Conservation (phyloP, 352 stramenopile genomes). For the Pythium sukuiense region DNA sequence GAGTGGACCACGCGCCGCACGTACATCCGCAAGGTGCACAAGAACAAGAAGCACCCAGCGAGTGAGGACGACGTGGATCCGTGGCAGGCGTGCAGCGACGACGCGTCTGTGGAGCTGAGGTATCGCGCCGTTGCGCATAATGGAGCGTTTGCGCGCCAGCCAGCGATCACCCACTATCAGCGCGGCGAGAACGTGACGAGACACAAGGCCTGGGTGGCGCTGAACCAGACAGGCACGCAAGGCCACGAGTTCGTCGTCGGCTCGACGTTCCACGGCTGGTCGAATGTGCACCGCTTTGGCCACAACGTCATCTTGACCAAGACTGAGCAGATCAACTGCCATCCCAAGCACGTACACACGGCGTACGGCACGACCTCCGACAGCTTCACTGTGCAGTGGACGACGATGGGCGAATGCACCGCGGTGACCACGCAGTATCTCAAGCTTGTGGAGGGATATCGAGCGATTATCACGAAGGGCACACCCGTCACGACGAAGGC, state of each 20-base stretch:
- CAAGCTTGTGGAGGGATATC: constrained; percentile 61
- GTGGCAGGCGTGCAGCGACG: constrained; percentile 73
- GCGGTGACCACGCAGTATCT: constrained; percentile 43
- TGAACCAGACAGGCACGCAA: constrained; percentile 26
- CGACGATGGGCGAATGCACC: constrained; percentile 60
- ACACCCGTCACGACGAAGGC: constrained; percentile 45
- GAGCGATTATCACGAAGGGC: constrained; percentile 38
- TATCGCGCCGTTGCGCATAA: constrained; percentile 43
- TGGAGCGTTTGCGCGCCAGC: constrained; percentile 37
- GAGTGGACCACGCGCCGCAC: constrained; percentile 75
- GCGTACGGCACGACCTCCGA: constrained; percentile 58
- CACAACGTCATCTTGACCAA: constrained; percentile 45
- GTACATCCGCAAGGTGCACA: constrained; percentile 67
- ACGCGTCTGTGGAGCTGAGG: constrained; percentile 55
- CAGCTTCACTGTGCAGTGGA: constrained; percentile 80
- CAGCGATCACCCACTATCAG: constrained; percentile 57
- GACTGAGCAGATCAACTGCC: constrained; percentile 50
- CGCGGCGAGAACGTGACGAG: constrained; percentile 57
- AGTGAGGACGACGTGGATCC: constrained; percentile 38
- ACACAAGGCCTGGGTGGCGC: constrained; percentile 63
- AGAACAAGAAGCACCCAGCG: constrained; percentile 35
- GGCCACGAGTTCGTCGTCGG: constrained; percentile 75
- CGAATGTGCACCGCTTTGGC: constrained; percentile 58
- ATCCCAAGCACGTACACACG: constrained; percentile 82
- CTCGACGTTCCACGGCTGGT: constrained; percentile 80